Evolutionary conservation across 371 early-diverging fungal genomes (phyloP), one percentile per base, ranked within the genome.

Genomic region (Cokeromyces recurvatus): DNA sequence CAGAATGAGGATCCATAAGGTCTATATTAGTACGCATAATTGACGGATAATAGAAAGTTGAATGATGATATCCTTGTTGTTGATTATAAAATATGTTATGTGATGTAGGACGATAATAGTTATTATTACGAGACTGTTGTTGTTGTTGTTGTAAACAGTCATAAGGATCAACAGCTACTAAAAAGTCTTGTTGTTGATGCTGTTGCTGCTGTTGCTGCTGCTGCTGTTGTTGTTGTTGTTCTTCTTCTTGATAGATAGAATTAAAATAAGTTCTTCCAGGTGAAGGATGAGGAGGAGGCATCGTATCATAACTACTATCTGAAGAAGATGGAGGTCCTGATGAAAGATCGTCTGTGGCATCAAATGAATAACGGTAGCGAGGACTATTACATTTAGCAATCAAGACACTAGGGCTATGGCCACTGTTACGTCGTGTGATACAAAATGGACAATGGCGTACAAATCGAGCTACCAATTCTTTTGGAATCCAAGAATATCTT

Each of bases 361-460:
- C 53, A 36, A 48, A 38, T 5, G 51, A 34, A 17, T 55, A 60
- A 11, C 60, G 23, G n/a, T 51, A 46, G 14, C 48, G 46, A 29
- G 58, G 55, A 32, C 55, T 60, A 11, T 50, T 20, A 21, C 40
- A 44, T 20, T 58, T 62, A 12, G 51, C 19, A 5, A 27, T 11
- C 2, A 43, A 22, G n/a, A 44, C 38, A 27, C 38, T 52, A 3
- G 66, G 66, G 19, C 59, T 59, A 44, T 64, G 64, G 7, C 66
- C 57, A 32, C 62, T 53, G 19, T 65, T 65, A n/a, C 66, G 48
- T 17, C 60, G 53, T n/a, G 56, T 51, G 21, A 64, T 64, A 36
- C 64, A 64, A 14, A 56, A 64, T 5, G 64, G 64, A 45, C 64
- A 64, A 20, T 64, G 64, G 9, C 64, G 60, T 23, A 64, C 64